These are phyloP conservation scores for Phialophora verrucosa DNA, from an alignment of 2,329 filamentous ascomycete species.

Conservation along the genomic window DNA sequence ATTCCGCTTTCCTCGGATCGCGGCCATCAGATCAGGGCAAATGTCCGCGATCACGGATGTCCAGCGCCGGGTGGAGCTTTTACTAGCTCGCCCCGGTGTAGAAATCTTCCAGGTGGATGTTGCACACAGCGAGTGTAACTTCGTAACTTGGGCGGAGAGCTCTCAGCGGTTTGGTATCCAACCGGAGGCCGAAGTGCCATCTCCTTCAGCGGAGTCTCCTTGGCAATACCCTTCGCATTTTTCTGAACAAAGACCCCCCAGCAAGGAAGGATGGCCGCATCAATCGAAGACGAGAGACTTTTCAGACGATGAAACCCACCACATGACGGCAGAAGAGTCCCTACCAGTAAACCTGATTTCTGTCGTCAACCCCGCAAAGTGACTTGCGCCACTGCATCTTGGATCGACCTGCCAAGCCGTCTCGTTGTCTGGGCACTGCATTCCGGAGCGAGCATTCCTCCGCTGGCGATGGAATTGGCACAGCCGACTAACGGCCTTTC, in stretches of 20 bases:
- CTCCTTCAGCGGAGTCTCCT: neutral
- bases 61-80: neutral
- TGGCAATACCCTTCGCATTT: neutral
- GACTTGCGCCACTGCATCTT: conserved; percentile 4
- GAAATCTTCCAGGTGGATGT: neutral
- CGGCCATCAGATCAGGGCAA: neutral
- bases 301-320: neutral
- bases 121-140: neutral
- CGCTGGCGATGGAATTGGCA: neutral
- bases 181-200: neutral
- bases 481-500: neutral
- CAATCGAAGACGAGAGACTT: neutral
- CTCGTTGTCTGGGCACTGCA: conserved; percentile 15
- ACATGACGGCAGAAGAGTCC: neutral
- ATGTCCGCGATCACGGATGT: neutral
- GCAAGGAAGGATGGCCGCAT: neutral
- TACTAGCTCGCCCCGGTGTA: neutral
- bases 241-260: neutral
- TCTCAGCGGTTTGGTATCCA: neutral
- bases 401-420: conserved; percentile 13
- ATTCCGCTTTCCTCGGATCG: neutral
- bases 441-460: conserved; percentile 11
- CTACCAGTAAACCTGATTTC: neutral
- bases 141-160: neutral
- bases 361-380: conserved; percentile 14